A percentile compares a stretch with the other conserved stretches of the same genome.
Conservation (phyloP, 164 flowering plant species). For the Aristolochia californica region DNA sequence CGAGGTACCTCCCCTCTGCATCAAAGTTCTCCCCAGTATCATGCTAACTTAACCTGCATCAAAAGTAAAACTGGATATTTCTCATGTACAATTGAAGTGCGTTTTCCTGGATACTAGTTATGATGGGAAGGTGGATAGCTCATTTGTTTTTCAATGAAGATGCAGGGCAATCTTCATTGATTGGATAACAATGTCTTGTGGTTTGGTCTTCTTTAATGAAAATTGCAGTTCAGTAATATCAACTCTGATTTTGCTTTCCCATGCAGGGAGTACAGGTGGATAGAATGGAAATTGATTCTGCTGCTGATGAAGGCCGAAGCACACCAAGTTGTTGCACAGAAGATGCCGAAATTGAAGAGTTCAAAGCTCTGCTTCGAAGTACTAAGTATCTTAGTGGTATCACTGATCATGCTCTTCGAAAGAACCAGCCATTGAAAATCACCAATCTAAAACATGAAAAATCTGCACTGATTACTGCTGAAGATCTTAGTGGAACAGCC, state of each 20-base stretch:
- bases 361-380: slow-evolving; percentile 35
- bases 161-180: background rate
- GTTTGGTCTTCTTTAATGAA: background rate
- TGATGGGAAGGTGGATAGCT: background rate
- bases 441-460: slow-evolving; percentile 73
- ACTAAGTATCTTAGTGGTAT: slow-evolving; percentile 51
- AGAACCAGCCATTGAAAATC: slow-evolving; percentile 71
- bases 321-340: slow-evolving; percentile 24
- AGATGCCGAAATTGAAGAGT: slow-evolving; percentile 39
- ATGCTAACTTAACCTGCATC: background rate
- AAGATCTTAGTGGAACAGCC: slow-evolving; percentile 34
- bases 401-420: slow-evolving; percentile 79
- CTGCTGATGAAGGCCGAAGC: slow-evolving; percentile 27
- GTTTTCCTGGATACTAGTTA: background rate
- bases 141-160: background rate
- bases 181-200: too few relatives aligned
- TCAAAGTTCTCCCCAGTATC: background rate
- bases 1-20: slow-evolving; percentile 41
- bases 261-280: slow-evolving; percentile 78
- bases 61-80: background rate
- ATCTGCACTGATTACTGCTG: slow-evolving; percentile 26
- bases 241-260: background rate
- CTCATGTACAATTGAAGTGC: background rate
- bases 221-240: background rate
- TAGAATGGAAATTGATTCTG: slow-evolving; percentile 28